phyloP scores from a whole-genome alignment of 163 green algal species.

The Chloromonas sp. region DNA sequence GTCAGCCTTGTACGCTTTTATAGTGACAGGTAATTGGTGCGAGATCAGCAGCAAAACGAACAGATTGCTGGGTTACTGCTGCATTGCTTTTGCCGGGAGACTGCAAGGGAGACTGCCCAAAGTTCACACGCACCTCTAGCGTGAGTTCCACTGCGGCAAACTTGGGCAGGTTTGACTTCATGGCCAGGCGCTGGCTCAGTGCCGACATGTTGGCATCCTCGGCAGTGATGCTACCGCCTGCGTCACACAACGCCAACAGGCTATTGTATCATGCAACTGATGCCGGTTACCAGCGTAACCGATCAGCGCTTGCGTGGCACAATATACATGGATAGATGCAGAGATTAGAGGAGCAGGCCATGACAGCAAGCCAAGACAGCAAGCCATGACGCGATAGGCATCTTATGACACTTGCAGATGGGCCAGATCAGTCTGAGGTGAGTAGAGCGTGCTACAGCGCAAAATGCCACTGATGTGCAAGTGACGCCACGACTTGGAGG shows the following conservation, averaged over 20 bases:
- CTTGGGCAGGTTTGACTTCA: constrained; percentile 37
- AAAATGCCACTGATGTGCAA: no score
- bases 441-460: no score
- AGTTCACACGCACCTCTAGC: constrained; percentile 29
- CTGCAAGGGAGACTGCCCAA: not conserved
- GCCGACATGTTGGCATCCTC: constrained; percentile 23
- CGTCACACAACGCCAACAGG: not conserved
- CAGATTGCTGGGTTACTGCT: not conserved
- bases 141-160: constrained; percentile 56
- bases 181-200: constrained; percentile 40
- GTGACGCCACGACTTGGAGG: no score
- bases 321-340: not conserved
- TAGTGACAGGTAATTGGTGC: not conserved
- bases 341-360: not conserved
- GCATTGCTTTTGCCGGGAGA: not conserved
- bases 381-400: not conserved
- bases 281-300: not conserved
- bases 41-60: not conserved
- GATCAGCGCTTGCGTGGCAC: no score
- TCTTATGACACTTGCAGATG: not conserved
- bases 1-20: not conserved
- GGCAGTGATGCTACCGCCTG: constrained; percentile 3
- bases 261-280: not conserved
- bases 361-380: not conserved
- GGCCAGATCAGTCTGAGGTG: no score